A percentile compares a stretch with the other conserved stretches of the same genome.
Conservation (phyloP, 176 grass and related monocot species). For the Elymus sibiricus region DNA sequence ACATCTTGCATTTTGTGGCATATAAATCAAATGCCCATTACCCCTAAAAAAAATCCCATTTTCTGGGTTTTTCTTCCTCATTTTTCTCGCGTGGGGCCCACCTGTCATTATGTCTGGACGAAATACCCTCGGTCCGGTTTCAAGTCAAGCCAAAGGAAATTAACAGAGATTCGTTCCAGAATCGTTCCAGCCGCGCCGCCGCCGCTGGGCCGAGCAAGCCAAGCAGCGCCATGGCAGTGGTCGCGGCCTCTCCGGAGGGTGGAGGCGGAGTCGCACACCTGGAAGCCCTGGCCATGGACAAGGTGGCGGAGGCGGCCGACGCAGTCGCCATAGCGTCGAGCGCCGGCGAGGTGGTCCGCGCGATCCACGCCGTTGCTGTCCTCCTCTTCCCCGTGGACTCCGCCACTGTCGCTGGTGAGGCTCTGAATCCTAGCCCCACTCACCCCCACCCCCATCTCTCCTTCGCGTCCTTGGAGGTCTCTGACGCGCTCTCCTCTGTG, state of each 20-base stretch:
- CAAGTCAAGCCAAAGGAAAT: too few relatives aligned
- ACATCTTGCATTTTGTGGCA: too few relatives aligned
- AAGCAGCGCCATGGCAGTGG: not conserved
- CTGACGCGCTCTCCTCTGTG: not conserved
- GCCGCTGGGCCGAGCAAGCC: conserved; percentile 8
- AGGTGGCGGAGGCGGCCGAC: conserved; percentile 59
- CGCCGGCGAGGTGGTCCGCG: conserved; percentile 49
- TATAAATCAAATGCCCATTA: too few relatives aligned
- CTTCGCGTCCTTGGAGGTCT: not conserved
- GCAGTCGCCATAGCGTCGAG: conserved; percentile 42
- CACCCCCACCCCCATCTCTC: not conserved
- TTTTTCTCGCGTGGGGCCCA: too few relatives aligned
- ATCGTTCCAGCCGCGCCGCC: not conserved
- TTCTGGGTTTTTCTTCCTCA: too few relatives aligned
- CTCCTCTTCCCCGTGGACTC: conserved; percentile 38
- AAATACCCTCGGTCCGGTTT: too few relatives aligned
- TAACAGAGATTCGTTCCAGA: too few relatives aligned
- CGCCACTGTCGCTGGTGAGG: conserved; percentile 29
- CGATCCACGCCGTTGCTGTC: conserved; percentile 35
- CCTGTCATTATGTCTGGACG: too few relatives aligned
- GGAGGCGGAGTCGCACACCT: conserved; percentile 11
- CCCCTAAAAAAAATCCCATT: too few relatives aligned
- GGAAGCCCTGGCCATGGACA: conserved; percentile 48
- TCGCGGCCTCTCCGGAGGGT: not conserved
- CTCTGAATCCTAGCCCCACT: not conserved